A percentile compares a stretch with the other conserved stretches of the same genome.
phyloP scores from a whole-genome alignment of 805 yeast genomes.

The Yarrowia deformans region DNA sequence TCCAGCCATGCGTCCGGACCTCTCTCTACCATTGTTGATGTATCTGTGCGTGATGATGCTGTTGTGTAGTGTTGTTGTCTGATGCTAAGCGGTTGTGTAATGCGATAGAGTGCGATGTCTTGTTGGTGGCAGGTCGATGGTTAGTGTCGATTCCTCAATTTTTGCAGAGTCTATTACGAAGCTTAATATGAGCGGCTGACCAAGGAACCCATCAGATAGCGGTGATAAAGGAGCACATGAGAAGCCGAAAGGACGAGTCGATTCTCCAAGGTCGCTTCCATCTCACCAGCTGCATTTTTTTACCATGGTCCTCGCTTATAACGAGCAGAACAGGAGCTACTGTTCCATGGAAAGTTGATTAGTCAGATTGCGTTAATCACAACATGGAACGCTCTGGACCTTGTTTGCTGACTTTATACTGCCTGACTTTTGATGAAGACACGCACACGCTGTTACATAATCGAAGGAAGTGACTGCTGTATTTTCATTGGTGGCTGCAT shows the following conservation, averaged over 20 bases:
- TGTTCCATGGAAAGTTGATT: neutral
- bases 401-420: neutral
- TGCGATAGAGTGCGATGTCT: constrained; percentile 36
- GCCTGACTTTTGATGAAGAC: neutral
- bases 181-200: constrained; percentile 36
- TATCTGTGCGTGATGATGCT: constrained; percentile 20
- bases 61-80: constrained; percentile 23
- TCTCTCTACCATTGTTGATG: constrained; percentile 46
- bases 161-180: constrained; percentile 35
- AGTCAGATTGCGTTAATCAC: constrained; percentile 18
- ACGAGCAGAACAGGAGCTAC: neutral
- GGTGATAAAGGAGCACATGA: neutral
- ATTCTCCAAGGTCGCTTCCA: neutral
- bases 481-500: too few relatives aligned
- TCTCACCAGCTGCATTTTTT: neutral
- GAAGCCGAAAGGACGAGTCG: neutral
- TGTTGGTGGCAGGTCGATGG: constrained; percentile 31
- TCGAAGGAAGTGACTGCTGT: neutral
- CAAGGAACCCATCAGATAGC: constrained; percentile 10
- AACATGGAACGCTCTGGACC: constrained; percentile 5
- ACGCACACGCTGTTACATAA: neutral
- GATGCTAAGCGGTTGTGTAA: constrained; percentile 26
- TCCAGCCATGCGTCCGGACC: constrained; percentile 98
- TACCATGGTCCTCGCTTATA: neutral
- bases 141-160: constrained; percentile 34